phyloP scores from a whole-genome alignment of 78 protist species.

The Speleostelium caveatum region DNA sequence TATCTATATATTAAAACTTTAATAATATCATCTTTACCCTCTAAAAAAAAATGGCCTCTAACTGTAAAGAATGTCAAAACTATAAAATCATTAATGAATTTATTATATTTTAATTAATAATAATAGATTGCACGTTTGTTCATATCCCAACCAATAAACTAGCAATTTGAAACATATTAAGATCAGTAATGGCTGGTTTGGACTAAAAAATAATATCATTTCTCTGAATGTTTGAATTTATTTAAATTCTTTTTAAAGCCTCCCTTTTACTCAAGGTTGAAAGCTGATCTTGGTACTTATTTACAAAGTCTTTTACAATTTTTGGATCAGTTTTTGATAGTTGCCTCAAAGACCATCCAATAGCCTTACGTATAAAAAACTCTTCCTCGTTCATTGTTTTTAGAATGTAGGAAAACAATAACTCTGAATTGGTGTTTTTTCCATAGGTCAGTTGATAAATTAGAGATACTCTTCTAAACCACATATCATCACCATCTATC shows the following conservation, averaged over 20 bases:
- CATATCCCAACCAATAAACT: no score
- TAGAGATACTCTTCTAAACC: slow-evolving; percentile 19
- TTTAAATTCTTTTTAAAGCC: slow-evolving; percentile 32
- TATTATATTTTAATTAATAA: no score
- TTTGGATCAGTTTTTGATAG: slow-evolving; percentile 9
- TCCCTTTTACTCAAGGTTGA: slow-evolving; percentile 24
- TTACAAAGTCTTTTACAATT: background rate
- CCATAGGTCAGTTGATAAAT: slow-evolving; percentile 47
- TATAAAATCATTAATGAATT: no score
- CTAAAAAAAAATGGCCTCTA: no score
- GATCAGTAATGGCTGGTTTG: no score
- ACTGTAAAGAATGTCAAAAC: no score
- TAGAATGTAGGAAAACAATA: slow-evolving; percentile 23
- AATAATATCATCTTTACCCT: no score
- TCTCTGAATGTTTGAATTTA: no score
- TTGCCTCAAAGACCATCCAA: slow-evolving; percentile 51
- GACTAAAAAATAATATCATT: no score
- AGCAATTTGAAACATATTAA: no score
- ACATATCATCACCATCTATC: background rate
- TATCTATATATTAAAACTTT: no score
- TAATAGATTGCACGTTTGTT: no score
- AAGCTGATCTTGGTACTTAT: background rate
- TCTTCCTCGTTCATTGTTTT: background rate
- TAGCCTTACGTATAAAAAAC: slow-evolving; percentile 50
- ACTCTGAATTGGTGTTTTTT: slow-evolving; percentile 13